Conservation (phyloP, 2,329 filamentous ascomycete genomes). For the Pyrenophora graminea region DNA sequence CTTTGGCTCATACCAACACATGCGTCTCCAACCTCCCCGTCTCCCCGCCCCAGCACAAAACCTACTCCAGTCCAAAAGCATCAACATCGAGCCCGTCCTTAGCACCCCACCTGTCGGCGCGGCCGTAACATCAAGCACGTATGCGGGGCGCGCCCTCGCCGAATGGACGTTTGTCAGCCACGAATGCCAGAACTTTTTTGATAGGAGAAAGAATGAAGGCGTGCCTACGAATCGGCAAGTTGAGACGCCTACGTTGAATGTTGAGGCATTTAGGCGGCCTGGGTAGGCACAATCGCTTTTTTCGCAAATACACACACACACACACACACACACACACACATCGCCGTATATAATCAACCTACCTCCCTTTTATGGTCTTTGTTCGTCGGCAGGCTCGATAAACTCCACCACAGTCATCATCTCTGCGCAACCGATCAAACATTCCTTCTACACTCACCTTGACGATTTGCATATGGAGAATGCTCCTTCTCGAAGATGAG, state of each 20-base stretch:
- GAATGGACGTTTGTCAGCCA: conserved; percentile 77
- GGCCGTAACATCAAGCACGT: conserved; percentile 54
- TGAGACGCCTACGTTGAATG: conserved; percentile 68
- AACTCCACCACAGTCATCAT: conserved; percentile 4
- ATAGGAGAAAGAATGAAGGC: conserved; percentile 74
- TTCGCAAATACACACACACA: too few relatives aligned
- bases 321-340: too few relatives aligned
- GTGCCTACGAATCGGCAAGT: conserved; percentile 68
- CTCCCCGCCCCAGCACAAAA: conserved; percentile 73
- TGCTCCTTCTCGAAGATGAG: background rate
- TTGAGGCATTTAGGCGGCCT: conserved; percentile 64
- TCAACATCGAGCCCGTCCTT: conserved; percentile 32
- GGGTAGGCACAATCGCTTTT: conserved; percentile 28
- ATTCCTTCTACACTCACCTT: conserved; percentile 6
- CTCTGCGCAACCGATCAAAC: background rate
- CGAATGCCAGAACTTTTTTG: conserved; percentile 81
- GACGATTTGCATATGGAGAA: conserved; percentile 25
- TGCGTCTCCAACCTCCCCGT: conserved; percentile 68
- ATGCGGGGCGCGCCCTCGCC: conserved; percentile 73
- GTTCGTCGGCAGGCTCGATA: conserved; percentile 29
- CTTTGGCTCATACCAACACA: conserved; percentile 62
- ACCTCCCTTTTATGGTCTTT: conserved; percentile 1
- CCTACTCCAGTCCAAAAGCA: conserved; percentile 56
- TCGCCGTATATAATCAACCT: conserved; percentile 4
- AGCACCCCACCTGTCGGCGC: conserved; percentile 44